Base-by-base conservation (phyloP, 768 basidiomycete genomes). In the Boletus vinaceobasis region DNA sequence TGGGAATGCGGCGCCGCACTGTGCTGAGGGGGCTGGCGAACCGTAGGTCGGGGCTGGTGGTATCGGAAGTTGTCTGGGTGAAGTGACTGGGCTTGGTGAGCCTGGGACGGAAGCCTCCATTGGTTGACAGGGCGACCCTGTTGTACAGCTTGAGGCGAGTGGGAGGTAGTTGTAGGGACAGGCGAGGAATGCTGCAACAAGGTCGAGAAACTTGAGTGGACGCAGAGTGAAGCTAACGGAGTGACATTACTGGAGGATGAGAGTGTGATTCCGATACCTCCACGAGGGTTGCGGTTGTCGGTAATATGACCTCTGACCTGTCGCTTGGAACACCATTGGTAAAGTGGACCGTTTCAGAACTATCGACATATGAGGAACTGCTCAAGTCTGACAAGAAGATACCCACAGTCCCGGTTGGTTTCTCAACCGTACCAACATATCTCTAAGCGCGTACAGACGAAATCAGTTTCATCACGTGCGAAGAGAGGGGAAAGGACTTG, bases 271-370 rank as follows among this genome's bases (percentile, higher is more conserved):
- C 66, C 5, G 58, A 60, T 5, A 68, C 62, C 54, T 74, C 73
- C 27, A 70, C 72, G 14, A 75, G 62, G n/a, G 64, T 71, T 32
- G 73, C 74, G 23, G 68, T 73, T 38, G 63, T 66, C 4, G 71
- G 74, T 5, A 71, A 51, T 56, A 65, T 56, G 52, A 59, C 54
- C 67, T 64, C 61, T 13, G 63, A 15, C 10, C 43, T 57, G 38
- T 43, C 35, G 7, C 36, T 56, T 19, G 60, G 36, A 31, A 19
- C 21, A 40, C 50, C 57, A 50, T 56, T 44, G 51, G 54, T 32
- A 33, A 64, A 43, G 32, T 58, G 66, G n/a, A 59, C 42, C 19
- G 52, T 35, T 51, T 51, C 55, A 17, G 55, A 19, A 36, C 67
- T 68, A 44, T n/a, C n/a, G 10, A 40, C 8, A 26, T 8, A 48